These are phyloP conservation scores for Cutaneotrichosporon mucoides DNA, from an alignment of 1,284 basidiomycete species.

Conservation along the genomic window DNA sequence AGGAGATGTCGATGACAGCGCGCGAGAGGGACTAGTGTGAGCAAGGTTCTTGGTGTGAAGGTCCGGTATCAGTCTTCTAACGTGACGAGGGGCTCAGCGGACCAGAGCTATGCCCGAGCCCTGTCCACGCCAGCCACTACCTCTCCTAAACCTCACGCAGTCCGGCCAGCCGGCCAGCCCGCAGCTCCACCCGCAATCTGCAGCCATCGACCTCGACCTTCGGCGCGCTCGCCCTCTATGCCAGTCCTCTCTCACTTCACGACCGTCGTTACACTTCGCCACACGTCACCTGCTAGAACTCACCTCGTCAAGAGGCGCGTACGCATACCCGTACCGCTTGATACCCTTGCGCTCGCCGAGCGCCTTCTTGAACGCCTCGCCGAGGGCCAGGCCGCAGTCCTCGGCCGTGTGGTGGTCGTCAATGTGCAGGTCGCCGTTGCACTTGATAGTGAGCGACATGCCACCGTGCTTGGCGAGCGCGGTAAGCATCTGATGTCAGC, in stretches of 20 bases:
- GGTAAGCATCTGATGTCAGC: conserved; percentile 73
- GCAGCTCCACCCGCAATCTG: not conserved
- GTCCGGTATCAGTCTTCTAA: not conserved
- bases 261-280: too few relatives aligned
- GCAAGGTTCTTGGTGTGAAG: too few relatives aligned
- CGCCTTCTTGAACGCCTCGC: conserved; percentile 91
- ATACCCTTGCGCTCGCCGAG: conserved; percentile 94
- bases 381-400: conserved; percentile 89
- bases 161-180: not conserved
- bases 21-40: conserved; percentile 73
- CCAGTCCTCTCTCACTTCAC: too few relatives aligned
- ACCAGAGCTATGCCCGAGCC: too few relatives aligned
- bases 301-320: conserved; percentile 95
- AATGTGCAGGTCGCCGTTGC: conserved; percentile 93
- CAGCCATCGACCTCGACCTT: too few relatives aligned
- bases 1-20: conserved; percentile 97
- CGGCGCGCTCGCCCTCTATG: too few relatives aligned
- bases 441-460: conserved; percentile 83
- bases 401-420: conserved; percentile 99
- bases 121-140: not conserved
- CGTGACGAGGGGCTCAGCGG: too few relatives aligned
- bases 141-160: not conserved
- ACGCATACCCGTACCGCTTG: conserved; percentile 90
- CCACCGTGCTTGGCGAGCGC: conserved; percentile 91
- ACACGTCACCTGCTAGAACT: conserved; percentile 22